Evolutionary conservation across 345 rosid species (phyloP).

Genomic region (Euphorbia lathyris): DNA sequence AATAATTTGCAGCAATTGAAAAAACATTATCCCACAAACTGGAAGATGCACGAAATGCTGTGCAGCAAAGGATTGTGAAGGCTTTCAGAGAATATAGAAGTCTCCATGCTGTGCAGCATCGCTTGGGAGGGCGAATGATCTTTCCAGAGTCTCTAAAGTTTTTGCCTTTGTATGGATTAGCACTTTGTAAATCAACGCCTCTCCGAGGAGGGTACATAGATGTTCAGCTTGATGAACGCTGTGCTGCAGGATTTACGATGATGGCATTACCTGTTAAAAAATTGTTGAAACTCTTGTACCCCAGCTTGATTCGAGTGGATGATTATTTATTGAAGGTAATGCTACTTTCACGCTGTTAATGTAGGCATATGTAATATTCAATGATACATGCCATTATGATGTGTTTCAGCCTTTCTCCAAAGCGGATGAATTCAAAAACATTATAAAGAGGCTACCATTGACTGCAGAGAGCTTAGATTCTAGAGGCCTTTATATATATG

Average conservation of each 20-base stretch:
- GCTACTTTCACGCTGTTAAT: neutral
- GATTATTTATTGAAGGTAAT: constrained; percentile 75
- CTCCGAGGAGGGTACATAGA: constrained; percentile 94
- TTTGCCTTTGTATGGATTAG: constrained; percentile 79
- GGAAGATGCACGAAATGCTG: constrained; percentile 80
- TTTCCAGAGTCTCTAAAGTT: constrained; percentile 89
- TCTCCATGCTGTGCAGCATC: constrained; percentile 92
- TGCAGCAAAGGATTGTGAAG: constrained; percentile 82
- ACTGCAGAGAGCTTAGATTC: constrained; percentile 86
- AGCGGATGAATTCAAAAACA: constrained; percentile 39
- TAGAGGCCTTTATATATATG: constrained; percentile 85
- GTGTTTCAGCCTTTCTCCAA: constrained; percentile 60
- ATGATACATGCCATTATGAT: constrained; percentile 22
- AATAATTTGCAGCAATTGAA: constrained; percentile 76
- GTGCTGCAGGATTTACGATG: constrained; percentile 93
- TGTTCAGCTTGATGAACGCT: constrained; percentile 83
- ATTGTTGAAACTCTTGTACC: constrained; percentile 84
- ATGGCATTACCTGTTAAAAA: constrained; percentile 90
- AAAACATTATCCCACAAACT: constrained; percentile 77
- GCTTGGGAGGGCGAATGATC: constrained; percentile 87
- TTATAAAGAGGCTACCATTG: constrained; percentile 56
- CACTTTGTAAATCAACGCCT: constrained; percentile 74
- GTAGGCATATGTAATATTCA: constrained; percentile 3
- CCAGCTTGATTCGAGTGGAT: constrained; percentile 77
- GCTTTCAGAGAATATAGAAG: constrained; percentile 88